Base-by-base conservation (phyloP, 2,329 filamentous ascomycete genomes). In the Graphilbum sp. region DNA sequence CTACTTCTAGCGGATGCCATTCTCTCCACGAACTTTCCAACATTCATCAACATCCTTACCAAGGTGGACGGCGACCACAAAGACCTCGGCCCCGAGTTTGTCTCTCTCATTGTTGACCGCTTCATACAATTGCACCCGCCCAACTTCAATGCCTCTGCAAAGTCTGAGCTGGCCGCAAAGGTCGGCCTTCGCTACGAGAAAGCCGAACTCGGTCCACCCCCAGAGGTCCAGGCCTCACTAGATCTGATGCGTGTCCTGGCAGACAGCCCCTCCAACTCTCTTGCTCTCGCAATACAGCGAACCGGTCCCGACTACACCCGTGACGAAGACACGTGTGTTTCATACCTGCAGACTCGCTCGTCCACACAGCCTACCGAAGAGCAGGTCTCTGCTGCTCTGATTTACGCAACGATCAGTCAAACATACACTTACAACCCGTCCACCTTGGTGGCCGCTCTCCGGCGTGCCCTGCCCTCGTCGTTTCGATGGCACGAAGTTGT, bases 111-210 rank as follows among this genome's bases (percentile, higher is more conserved):
- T 41, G 66, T 95, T 56, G 84, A 94, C 55, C 81, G 84, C 48
- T 81, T 92, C 49, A 76, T 93, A 39, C 78, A 90, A 56, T 78
- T 87, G 49, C 85, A 87, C 37, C 85, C 86, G 23, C 82, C 81
- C 20, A 85, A 79, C 55, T 92, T 92, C 62, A 83, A 81, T 50
- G 75, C 85, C 39, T 69, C 77, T 38, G 77, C 73, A 41, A 75
- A 81, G 51, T 66, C 77, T 45, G 80, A 86, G 51, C 67, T 82
- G 13, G 67, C 69, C 41, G 67, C 72, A 52, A 79, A 76, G 45
- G 67, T 78, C 41, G 68, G 69, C 49, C 66, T 79, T 40, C 72
- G 84, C 48, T 92, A 83, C 55, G 65, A 74, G 32, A 67, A 66
- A 41, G 59, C 69, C 37, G 75, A 79, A 44, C 62, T 72, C 39